phyloP scores from a whole-genome alignment of 1,284 basidiomycete genomes.

The Ustilago shanxiensis region DNA sequence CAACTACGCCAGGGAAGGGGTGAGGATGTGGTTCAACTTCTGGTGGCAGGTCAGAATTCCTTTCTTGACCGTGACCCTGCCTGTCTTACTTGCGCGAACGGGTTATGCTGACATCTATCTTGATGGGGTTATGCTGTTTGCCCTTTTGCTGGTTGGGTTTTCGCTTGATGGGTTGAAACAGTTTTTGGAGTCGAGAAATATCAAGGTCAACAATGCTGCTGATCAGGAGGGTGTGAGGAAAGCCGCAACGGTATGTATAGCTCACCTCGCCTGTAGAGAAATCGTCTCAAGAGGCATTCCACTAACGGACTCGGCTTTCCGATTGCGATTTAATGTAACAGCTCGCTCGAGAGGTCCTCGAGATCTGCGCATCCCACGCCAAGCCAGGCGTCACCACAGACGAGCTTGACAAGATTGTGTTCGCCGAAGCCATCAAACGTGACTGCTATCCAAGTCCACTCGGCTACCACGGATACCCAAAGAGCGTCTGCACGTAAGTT shows the following conservation, averaged over 20 bases:
- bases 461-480: conserved; percentile 92
- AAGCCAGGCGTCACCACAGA: conserved; percentile 94
- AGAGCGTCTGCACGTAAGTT: conserved; percentile 86
- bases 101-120: conserved; percentile 27
- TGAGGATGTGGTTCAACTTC: conserved; percentile 54
- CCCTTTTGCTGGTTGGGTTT: conserved; percentile 40
- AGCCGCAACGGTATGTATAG: conserved; percentile 49
- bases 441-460: conserved; percentile 94
- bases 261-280: neutral
- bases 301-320: neutral
- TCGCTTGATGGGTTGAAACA: conserved; percentile 45
- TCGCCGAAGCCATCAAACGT: conserved; percentile 89
- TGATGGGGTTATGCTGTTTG: conserved; percentile 20
- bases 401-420: conserved; percentile 90
- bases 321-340: conserved; percentile 69
- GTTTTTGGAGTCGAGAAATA: conserved; percentile 63
- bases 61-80: conserved; percentile 39
- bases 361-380: conserved; percentile 86
- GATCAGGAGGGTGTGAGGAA: conserved; percentile 66
- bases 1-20: conserved; percentile 69
- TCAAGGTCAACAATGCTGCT: conserved; percentile 59
- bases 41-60: conserved; percentile 61
- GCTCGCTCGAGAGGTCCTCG: conserved; percentile 90
- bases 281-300: neutral
- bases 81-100: conserved; percentile 9